phyloP scores from a whole-genome alignment of 768 basidiomycete species.

The Lactarius tabidus region DNA sequence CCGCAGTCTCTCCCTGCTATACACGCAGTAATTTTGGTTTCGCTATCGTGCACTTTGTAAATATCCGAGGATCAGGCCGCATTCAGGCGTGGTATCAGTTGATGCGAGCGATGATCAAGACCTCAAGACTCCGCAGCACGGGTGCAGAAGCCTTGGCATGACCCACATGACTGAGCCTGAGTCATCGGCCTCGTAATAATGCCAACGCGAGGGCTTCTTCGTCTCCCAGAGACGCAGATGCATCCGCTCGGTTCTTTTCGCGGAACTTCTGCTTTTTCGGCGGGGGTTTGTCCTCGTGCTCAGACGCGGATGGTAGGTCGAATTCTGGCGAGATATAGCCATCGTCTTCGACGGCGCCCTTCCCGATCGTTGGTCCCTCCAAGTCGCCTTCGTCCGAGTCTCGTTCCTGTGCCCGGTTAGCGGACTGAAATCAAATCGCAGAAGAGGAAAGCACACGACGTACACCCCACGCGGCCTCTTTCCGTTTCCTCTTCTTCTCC shows the following conservation, averaged over 20 bases:
- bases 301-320: slow-evolving; percentile 42
- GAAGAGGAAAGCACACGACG: background rate
- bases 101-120: background rate
- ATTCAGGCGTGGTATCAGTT: background rate
- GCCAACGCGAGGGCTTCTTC: slow-evolving; percentile 64
- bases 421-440: background rate
- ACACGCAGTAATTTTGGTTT: background rate
- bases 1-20: background rate
- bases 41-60: background rate
- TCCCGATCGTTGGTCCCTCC: slow-evolving; percentile 36
- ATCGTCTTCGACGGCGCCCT: slow-evolving; percentile 44
- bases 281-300: slow-evolving; percentile 32
- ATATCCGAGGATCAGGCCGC: background rate
- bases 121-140: background rate
- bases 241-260: slow-evolving; percentile 16
- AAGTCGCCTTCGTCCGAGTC: slow-evolving; percentile 26
- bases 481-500: slow-evolving; percentile 91
- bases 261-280: slow-evolving; percentile 33
- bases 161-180: background rate
- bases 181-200: slow-evolving; percentile 42
- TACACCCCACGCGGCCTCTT: slow-evolving; percentile 57
- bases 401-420: slow-evolving; percentile 12
- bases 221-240: slow-evolving; percentile 39
- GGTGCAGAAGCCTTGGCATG: background rate
- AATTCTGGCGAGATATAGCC: slow-evolving; percentile 74